phyloP scores from a whole-genome alignment of 768 basidiomycete species.

The Hygrophorus russula region DNA sequence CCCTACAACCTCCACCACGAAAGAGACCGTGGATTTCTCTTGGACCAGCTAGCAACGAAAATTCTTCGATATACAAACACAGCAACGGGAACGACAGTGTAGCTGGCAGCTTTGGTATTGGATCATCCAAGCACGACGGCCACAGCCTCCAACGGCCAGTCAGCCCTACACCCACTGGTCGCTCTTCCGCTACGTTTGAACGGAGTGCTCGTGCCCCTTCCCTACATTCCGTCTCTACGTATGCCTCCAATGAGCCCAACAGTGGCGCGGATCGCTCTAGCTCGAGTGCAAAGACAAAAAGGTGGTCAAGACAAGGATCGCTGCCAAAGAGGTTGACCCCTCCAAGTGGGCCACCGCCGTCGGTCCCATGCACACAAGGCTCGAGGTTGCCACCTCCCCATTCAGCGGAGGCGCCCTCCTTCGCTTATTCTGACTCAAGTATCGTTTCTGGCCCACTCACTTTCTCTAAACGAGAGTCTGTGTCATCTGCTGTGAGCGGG shows the following conservation, averaged over 20 bases:
- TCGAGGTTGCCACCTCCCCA: conserved; percentile 17
- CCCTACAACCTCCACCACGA: conserved; percentile 39
- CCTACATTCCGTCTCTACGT: conserved; percentile 32
- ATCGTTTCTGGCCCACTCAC: conserved; percentile 33
- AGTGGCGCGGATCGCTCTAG: conserved; percentile 25
- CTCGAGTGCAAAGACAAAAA: conserved; percentile 25
- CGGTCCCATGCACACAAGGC: conserved; percentile 22
- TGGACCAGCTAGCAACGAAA: conserved; percentile 8
- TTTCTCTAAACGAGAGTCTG: conserved; percentile 43
- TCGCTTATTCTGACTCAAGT: conserved; percentile 29
- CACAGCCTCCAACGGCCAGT: conserved; percentile 13
- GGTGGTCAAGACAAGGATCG: conserved; percentile 45
- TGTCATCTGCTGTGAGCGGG: conserved; percentile 36
- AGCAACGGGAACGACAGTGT: conserved; percentile 12
- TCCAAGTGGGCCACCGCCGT: conserved; percentile 49
- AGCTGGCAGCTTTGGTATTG: conserved; percentile 11
- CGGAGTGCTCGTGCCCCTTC: conserved; percentile 29
- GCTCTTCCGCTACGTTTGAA: conserved; percentile 27
- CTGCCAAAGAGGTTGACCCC: conserved; percentile 44
- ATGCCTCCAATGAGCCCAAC: conserved; percentile 28
- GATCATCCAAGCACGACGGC: conserved; percentile 7
- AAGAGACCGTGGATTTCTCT: conserved; percentile 26
- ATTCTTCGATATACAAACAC: conserved; percentile 12
- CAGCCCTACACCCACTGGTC: conserved; percentile 16
- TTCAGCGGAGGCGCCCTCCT: conserved; percentile 23